Conservation (phyloP, 495 filamentous ascomycete species). For the Penicillium argentinense region DNA sequence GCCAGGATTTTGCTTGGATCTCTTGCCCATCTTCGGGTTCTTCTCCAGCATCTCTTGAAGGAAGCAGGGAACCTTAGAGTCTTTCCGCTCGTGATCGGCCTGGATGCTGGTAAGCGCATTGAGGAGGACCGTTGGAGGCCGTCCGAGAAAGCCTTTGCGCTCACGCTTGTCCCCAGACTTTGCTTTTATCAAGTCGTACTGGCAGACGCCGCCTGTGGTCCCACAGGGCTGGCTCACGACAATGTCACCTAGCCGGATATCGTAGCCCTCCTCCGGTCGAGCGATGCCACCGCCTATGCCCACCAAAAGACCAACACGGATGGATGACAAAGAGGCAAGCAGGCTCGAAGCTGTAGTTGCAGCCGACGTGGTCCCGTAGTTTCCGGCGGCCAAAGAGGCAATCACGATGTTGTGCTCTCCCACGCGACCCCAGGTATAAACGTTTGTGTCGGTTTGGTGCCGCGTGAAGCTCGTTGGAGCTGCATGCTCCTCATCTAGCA, state of each 20-base stretch:
- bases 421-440: conserved; percentile 29
- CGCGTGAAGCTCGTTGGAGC: background rate
- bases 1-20: too few species aligned
- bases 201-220: conserved; percentile 13
- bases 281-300: conserved; percentile 26
- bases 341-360: conserved; percentile 30
- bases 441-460: background rate
- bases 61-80: conserved; percentile 17
- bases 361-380: background rate
- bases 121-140: background rate
- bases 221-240: conserved; percentile 15
- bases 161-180: background rate
- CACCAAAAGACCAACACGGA: conserved; percentile 22
- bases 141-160: background rate
- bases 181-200: conserved; percentile 21
- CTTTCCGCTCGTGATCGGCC: background rate
- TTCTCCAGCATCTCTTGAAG: conserved; percentile 20
- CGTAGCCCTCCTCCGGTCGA: conserved; percentile 9
- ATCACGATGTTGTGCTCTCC: conserved; percentile 31
- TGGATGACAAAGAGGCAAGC: conserved; percentile 11
- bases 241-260: conserved; percentile 25
- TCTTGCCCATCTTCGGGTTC: too few species aligned
- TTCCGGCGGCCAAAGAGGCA: conserved; percentile 3
- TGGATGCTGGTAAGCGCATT: background rate
- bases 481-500: background rate